Percentiles rank a stretch among this genome's conserved stretches.
These are phyloP conservation scores for Calocybe gangraenosa DNA, from an alignment of 768 basidiomycete species.

Conservation along the genomic window DNA sequence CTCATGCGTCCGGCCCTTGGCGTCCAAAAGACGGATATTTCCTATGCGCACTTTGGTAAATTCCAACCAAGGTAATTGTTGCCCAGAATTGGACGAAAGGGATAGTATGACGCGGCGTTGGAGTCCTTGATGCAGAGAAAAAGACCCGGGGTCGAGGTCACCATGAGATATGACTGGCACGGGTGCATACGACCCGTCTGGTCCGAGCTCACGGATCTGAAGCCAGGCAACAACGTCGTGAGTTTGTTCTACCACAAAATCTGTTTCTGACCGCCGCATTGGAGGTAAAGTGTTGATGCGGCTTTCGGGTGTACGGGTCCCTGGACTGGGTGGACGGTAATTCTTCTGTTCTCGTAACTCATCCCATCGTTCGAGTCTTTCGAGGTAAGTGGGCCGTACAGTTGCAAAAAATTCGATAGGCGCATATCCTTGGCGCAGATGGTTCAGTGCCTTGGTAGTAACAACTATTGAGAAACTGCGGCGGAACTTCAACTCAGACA, in stretches of 20 bases:
- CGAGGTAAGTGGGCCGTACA: constrained; percentile 76
- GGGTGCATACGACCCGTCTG: constrained; percentile 79
- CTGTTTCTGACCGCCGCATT: constrained; percentile 91
- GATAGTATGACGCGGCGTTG: constrained; percentile 79
- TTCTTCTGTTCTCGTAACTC: constrained; percentile 79
- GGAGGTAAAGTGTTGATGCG: constrained; percentile 45
- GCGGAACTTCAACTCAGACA: constrained; percentile 81
- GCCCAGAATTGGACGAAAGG: constrained; percentile 84
- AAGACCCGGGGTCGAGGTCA: constrained; percentile 76
- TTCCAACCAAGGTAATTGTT: constrained; percentile 83
- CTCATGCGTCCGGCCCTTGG: constrained; percentile 77
- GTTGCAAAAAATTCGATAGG: constrained; percentile 90
- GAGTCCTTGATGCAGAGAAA: constrained; percentile 88
- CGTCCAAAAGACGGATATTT: constrained; percentile 80
- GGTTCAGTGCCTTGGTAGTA: constrained; percentile 64
- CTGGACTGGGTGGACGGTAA: constrained; percentile 32
- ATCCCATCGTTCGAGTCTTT: constrained; percentile 91
- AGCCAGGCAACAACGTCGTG: constrained; percentile 92
- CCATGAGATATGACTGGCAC: constrained; percentile 79
- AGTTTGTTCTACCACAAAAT: constrained; percentile 81
- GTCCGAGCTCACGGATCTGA: constrained; percentile 81
- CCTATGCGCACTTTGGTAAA: constrained; percentile 75
- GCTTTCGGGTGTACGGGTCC: constrained; percentile 33
- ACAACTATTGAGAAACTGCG: constrained; percentile 77
- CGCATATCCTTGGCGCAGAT: constrained; percentile 74